Evolutionary conservation across 2,329 filamentous ascomycete species (phyloP).

Genomic region (Colletotrichum lini): DNA sequence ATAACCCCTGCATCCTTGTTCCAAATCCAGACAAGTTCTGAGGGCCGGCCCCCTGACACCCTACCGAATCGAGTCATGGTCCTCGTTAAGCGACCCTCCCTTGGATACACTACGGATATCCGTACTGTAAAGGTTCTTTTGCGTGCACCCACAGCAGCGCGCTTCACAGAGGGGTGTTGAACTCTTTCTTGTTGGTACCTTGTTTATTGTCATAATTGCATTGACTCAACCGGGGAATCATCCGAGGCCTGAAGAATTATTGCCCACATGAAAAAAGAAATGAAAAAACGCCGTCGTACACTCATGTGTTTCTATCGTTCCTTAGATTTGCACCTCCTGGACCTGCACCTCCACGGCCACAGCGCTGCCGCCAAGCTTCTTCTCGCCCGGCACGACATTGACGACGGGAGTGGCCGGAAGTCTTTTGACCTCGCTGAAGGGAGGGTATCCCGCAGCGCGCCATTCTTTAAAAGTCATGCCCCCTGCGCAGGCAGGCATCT

Average conservation of each 20-base stretch:
- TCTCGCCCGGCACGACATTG: constrained; percentile 1
- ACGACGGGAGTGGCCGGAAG: constrained; percentile 5
- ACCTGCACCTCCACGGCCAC: constrained; percentile 33
- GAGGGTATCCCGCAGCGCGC: constrained; percentile 44
- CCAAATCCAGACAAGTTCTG: neutral
- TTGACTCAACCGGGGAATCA: constrained; percentile 17
- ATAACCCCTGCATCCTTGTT: neutral
- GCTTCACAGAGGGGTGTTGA: neutral
- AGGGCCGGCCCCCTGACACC: neutral
- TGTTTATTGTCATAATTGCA: neutral
- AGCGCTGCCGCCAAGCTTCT: constrained; percentile 7
- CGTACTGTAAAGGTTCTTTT: neutral
- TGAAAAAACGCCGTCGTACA: neutral
- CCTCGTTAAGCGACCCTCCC: neutral
- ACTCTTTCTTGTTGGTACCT: neutral
- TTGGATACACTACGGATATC: no score
- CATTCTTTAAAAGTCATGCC: constrained; percentile 54
- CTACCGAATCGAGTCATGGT: constrained; percentile 19
- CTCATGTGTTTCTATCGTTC: neutral
- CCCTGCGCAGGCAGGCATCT: constrained; percentile 54
- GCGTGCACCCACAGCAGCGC: neutral
- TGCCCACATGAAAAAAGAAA: constrained; percentile 14
- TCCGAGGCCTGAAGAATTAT: constrained; percentile 2
- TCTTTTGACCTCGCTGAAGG: constrained; percentile 37
- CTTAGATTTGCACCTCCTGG: constrained; percentile 27